These are phyloP conservation scores for Hemileia vastatrix DNA, from an alignment of 1,284 basidiomycete species.

Conservation along the genomic window DNA sequence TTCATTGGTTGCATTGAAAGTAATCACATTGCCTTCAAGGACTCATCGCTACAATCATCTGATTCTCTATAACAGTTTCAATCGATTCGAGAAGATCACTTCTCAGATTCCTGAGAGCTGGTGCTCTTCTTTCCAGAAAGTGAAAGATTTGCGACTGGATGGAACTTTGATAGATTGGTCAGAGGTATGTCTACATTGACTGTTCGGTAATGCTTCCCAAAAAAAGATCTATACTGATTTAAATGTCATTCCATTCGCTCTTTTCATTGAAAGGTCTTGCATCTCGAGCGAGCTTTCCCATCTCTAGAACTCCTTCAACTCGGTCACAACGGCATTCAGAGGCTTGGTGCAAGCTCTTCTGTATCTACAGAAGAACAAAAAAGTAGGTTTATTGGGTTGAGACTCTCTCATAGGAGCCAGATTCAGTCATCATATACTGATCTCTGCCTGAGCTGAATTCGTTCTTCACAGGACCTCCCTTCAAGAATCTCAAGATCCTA, in stretches of 20 bases:
- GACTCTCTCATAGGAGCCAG: no score
- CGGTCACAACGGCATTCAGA: conserved; percentile 63
- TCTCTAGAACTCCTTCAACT: conserved; percentile 59
- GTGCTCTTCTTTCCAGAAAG: conserved; percentile 50
- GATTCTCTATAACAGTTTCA: conserved; percentile 27
- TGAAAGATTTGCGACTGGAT: conserved; percentile 68
- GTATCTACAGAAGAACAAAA: no score
- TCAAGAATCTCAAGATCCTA: conserved; percentile 53
- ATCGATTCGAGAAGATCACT: conserved; percentile 32
- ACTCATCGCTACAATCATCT: no score
- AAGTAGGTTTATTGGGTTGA: no score
- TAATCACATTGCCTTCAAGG: no score
- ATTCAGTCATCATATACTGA: no score
- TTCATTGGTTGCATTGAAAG: conserved; percentile 31
- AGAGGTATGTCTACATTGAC: conserved; percentile 49
- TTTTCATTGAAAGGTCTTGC: conserved; percentile 38
- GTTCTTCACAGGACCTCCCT: no score
- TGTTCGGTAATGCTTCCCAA: not conserved
- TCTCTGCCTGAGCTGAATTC: no score
- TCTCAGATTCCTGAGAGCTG: conserved; percentile 31
- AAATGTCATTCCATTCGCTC: not conserved
- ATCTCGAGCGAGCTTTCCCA: conserved; percentile 54
- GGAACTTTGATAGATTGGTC: conserved; percentile 60
- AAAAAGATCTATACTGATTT: not conserved
- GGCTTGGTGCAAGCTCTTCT: no score